Evolutionary conservation across 306 rosid species (phyloP), one percentile per base, ranked within the genome.

Genomic region (Glycine soja): DNA sequence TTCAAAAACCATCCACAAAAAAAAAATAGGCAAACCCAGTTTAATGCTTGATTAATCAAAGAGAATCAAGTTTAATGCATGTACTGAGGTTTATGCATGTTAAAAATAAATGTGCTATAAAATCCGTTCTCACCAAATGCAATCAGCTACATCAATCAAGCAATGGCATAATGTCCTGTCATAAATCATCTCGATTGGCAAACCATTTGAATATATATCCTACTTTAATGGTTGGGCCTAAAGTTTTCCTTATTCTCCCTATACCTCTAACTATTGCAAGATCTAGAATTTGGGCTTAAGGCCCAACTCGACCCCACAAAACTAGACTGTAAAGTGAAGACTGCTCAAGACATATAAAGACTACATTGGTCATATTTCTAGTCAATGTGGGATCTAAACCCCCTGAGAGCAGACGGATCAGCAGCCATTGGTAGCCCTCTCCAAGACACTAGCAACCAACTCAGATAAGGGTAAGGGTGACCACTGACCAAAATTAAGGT

Each of bases 1-100:
- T 15, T 75, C 30, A 79, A 77, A 77, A 81, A 30, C 24, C 59
- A 72, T 34, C 48, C 40, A 62, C 51, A 36, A 59, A 59, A 62
- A 77, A 11, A 4, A 38, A 59, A 13, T 30, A 50, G 19, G 34
- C 16, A 47, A 3, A 86, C 11, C 3, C 9, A n/a, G 59, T 7
- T 54, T 13, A 52, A 14, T 52, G 2, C 24, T 2, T n/a, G 3
- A 15, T 54, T 24, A 78, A 42, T 66, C 42, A 61, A 54, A 63
- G 46, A 86, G 58, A 58, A 34, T 7, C 34, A 16, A 30, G 43
- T 51, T 67, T 40, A 46, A 66, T 54, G 67, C 38, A 43, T 59
- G 40, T 57, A 7, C 7, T 34, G 45, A 47, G 45, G 14, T 59
- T 57, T 16, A 51, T 42, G 51, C 42, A 51, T 30, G 50, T 30